Conservation (phyloP, 2,329 filamentous ascomycete species). For the Dactylella cylindrospora region DNA sequence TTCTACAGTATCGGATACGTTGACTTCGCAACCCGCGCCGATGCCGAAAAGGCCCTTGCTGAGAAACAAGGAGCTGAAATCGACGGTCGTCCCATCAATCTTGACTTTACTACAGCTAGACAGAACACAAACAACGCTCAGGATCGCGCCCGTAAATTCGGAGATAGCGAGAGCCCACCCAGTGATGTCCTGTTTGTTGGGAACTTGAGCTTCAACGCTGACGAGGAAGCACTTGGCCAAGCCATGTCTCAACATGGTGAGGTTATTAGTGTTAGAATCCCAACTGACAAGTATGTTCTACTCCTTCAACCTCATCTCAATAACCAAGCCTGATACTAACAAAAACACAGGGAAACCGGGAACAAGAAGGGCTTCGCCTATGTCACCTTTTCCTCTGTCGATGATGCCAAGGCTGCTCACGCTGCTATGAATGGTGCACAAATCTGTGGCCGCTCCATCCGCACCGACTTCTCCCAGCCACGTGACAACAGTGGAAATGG, state of each 20-base stretch:
- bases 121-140: slow-evolving; percentile 59
- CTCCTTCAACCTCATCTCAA: not conserved
- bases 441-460: slow-evolving; percentile 71
- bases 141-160: slow-evolving; percentile 68
- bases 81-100: slow-evolving; percentile 72
- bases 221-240: slow-evolving; percentile 72
- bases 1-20: slow-evolving; percentile 75
- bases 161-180: slow-evolving; percentile 76
- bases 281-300: slow-evolving; percentile 70
- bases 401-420: slow-evolving; percentile 77
- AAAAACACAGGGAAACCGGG: slow-evolving; percentile 66
- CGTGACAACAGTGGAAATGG: slow-evolving; percentile 62
- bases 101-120: slow-evolving; percentile 74
- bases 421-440: slow-evolving; percentile 70
- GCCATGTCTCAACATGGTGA: slow-evolving; percentile 71
- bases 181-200: slow-evolving; percentile 88
- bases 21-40: slow-evolving; percentile 71
- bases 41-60: slow-evolving; percentile 70
- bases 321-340: slow-evolving; percentile 49
- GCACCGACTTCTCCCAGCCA: slow-evolving; percentile 77
- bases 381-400: slow-evolving; percentile 76
- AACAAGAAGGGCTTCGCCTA: slow-evolving; percentile 91
- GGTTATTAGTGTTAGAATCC: slow-evolving; percentile 79
- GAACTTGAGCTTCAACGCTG: slow-evolving; percentile 82
- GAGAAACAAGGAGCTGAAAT: slow-evolving; percentile 74